Conservation (phyloP, 306 rosid species). For the Leucaena leucocephala region DNA sequence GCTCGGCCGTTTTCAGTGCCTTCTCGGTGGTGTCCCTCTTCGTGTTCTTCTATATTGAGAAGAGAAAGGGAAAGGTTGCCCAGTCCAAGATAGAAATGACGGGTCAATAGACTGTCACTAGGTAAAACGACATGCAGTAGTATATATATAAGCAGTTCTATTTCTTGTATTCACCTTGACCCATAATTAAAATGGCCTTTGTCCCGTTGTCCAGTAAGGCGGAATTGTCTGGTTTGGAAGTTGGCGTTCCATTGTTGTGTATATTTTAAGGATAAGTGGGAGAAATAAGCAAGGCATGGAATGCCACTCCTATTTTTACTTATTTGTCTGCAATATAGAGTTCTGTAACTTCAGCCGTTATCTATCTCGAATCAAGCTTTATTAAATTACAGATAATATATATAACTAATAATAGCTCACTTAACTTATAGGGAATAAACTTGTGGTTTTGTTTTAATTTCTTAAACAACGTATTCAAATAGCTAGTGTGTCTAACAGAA, state of each 20-base stretch:
- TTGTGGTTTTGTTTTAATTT: not conserved
- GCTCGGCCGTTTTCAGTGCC: constrained; percentile 74
- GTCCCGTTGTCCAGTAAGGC: not conserved
- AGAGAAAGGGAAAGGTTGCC: constrained; percentile 55
- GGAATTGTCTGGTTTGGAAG: not conserved
- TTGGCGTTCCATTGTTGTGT: constrained; percentile 2
- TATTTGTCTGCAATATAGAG: not conserved
- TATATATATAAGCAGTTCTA: not conserved
- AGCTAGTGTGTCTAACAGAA: not conserved
- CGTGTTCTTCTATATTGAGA: constrained; percentile 67
- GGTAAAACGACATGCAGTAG: constrained; percentile 1
- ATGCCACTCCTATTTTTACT: not conserved
- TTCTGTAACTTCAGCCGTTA: not conserved
- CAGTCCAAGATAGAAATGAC: constrained; percentile 23
- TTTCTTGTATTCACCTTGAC: too few relatives aligned
- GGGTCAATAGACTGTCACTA: not conserved
- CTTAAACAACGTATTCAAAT: not conserved
- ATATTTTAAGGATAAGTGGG: not conserved
- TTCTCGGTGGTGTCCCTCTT: constrained; percentile 72
- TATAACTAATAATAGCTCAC: not conserved
- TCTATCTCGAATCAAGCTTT: not conserved
- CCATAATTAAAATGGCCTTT: constrained; percentile 9
- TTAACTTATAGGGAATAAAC: not conserved
- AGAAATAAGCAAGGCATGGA: not conserved
- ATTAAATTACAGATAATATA: not conserved